Percentiles rank a stretch among this genome's conserved stretches.
Conservation (phyloP, 192 early-diverging fungal genomes). For the Fimicolochytrium jonesii region DNA sequence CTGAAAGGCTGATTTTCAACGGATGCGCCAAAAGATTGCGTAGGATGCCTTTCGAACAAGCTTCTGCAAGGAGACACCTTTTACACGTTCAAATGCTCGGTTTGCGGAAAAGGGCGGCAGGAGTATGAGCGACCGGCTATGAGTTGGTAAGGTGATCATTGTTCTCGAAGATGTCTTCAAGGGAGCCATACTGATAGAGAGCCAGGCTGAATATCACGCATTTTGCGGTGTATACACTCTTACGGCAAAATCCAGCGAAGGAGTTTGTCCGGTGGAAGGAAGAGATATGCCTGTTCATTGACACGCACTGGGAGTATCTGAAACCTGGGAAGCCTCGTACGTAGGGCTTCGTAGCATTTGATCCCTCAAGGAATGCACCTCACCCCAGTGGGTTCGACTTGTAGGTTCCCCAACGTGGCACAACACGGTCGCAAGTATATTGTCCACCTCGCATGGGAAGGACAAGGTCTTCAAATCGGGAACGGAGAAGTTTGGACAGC, state of each 20-base stretch:
- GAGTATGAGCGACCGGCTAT: conserved; percentile 61
- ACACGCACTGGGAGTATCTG: conserved; percentile 70
- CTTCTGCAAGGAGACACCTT: conserved; percentile 70
- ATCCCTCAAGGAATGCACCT: not conserved
- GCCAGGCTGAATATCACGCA: conserved; percentile 61
- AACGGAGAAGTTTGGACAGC: conserved; percentile 61
- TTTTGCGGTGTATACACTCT: conserved; percentile 71
- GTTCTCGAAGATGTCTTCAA: not conserved
- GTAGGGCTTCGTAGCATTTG: no score
- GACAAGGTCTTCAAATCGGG: conserved; percentile 77
- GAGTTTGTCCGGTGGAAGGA: conserved; percentile 77
- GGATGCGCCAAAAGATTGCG: conserved; percentile 50
- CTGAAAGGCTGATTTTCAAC: no score
- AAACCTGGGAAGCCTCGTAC: conserved; percentile 64
- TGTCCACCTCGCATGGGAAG: conserved; percentile 68
- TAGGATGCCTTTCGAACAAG: conserved; percentile 30
- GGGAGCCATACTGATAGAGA: not conserved
- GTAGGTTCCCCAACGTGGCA: conserved; percentile 76
- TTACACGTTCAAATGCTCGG: conserved; percentile 69
- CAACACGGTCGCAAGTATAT: conserved; percentile 77
- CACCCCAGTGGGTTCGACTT: not conserved
- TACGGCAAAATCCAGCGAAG: conserved; percentile 52
- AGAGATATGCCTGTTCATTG: conserved; percentile 74
- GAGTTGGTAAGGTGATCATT: conserved; percentile 61
- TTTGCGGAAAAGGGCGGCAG: conserved; percentile 61